Percentiles rank a stretch among this genome's conserved stretches.
These are phyloP conservation scores for Drechslerella stenobrocha DNA, from an alignment of 2,329 filamentous ascomycete genomes.

Conservation along the genomic window DNA sequence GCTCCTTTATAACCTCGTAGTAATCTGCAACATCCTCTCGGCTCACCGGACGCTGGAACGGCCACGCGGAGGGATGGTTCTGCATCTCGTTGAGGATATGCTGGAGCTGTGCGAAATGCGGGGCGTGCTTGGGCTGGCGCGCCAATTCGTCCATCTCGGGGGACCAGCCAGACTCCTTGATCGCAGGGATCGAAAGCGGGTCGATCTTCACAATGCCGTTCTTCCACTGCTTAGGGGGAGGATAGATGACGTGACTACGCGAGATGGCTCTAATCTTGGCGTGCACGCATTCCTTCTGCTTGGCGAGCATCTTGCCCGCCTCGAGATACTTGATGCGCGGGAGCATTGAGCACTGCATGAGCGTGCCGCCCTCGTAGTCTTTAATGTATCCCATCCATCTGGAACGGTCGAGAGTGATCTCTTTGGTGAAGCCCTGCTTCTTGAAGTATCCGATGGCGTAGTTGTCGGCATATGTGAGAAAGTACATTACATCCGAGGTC, in stretches of 20 bases:
- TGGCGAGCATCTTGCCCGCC: conserved; percentile 86
- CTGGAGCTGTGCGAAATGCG: conserved; percentile 91
- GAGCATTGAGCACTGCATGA: conserved; percentile 99
- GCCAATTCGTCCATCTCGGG: conserved; percentile 97
- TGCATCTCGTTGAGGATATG: conserved; percentile 93
- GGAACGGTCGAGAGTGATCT: conserved; percentile 85
- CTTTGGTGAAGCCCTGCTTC: conserved; percentile 98
- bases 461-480: conserved; percentile 97
- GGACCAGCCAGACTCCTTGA: conserved; percentile 78
- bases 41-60: conserved; percentile 90
- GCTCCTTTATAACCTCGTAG: conserved; percentile 96
- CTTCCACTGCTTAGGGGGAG: conserved; percentile 83
- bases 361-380: conserved; percentile 97
- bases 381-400: conserved; percentile 99
- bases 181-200: conserved; percentile 81
- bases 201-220: conserved; percentile 75
- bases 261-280: conserved; percentile 92
- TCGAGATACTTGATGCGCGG: conserved; percentile 93
- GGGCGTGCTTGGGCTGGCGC: conserved; percentile 89
- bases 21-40: conserved; percentile 97
- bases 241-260: conserved; percentile 83
- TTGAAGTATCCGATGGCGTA: conserved; percentile 99
- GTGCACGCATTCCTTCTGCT: conserved; percentile 93
- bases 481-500: conserved; percentile 96
- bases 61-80: conserved; percentile 91